These are phyloP conservation scores for Diplodia mutila DNA, from an alignment of 2,329 filamentous ascomycete species.

Conservation along the genomic window DNA sequence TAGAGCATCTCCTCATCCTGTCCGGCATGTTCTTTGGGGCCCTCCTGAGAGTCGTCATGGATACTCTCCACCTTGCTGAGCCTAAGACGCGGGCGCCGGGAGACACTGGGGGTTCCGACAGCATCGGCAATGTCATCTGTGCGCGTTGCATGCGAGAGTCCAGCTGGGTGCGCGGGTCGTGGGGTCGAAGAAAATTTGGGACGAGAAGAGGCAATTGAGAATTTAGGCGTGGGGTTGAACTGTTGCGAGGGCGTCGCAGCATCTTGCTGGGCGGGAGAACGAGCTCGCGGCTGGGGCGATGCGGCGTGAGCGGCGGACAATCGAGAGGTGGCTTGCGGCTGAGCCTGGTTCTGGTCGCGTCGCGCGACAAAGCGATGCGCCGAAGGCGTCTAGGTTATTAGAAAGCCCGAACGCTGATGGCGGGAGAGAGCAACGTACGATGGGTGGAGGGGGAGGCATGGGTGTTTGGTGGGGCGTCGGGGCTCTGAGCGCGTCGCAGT, in stretches of 20 bases:
- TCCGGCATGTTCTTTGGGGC: conserved; percentile 17
- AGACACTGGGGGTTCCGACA: background rate
- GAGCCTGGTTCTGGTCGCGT: background rate
- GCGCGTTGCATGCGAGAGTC: background rate
- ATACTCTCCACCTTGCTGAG: conserved; percentile 41
- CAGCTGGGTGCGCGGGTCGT: conserved; percentile 16
- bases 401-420: background rate
- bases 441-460: conserved; percentile 19
- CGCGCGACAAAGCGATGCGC: conserved; percentile 3
- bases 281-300: background rate
- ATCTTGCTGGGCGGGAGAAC: background rate
- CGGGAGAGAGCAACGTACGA: background rate
- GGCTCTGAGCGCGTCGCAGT: background rate
- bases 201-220: conserved; percentile 33
- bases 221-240: conserved; percentile 39
- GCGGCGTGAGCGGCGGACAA: background rate
- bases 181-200: background rate
- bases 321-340: background rate
- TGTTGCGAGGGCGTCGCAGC: conserved; percentile 26
- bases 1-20: conserved; percentile 39
- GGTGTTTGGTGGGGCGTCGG: conserved; percentile 14
- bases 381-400: conserved; percentile 1
- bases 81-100: conserved; percentile 29
- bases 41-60: conserved; percentile 35
- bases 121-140: background rate